phyloP scores from a whole-genome alignment of 495 filamentous ascomycete genomes.

The Xylaria telfairii region DNA sequence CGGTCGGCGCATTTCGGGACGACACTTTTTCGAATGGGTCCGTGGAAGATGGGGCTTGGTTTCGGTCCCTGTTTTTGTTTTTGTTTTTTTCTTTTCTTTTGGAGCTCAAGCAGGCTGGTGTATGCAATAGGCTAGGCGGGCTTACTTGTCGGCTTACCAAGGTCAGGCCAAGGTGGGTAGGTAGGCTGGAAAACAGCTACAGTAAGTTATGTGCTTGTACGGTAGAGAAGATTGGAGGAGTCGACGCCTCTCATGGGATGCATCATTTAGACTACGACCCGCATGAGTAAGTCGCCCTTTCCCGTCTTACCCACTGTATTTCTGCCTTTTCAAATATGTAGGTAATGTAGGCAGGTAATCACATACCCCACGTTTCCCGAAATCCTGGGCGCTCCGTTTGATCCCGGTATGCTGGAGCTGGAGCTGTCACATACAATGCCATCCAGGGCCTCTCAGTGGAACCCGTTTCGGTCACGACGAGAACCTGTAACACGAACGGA shows the following conservation, averaged over 20 bases:
- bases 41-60: neutral
- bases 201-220: too few species aligned
- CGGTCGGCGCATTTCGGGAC: neutral
- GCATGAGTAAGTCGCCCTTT: neutral
- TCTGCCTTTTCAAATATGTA: neutral
- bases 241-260: neutral
- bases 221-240: neutral
- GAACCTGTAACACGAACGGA: neutral
- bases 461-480: neutral
- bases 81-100: neutral
- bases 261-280: neutral
- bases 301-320: neutral
- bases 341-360: neutral
- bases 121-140: neutral
- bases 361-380: constrained; percentile 18
- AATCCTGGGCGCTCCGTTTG: neutral
- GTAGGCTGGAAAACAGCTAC: neutral
- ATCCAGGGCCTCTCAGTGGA: neutral
- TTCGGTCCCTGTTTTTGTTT: neutral
- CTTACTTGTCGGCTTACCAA: neutral
- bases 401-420: neutral
- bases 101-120: neutral
- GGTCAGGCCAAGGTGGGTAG: neutral
- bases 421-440: neutral
- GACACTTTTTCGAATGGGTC: neutral